A percentile compares a stretch with the other conserved stretches of the same genome.
These are phyloP conservation scores for Candida tammaniensis DNA, from an alignment of 805 yeast genomes.

Conservation along the genomic window DNA sequence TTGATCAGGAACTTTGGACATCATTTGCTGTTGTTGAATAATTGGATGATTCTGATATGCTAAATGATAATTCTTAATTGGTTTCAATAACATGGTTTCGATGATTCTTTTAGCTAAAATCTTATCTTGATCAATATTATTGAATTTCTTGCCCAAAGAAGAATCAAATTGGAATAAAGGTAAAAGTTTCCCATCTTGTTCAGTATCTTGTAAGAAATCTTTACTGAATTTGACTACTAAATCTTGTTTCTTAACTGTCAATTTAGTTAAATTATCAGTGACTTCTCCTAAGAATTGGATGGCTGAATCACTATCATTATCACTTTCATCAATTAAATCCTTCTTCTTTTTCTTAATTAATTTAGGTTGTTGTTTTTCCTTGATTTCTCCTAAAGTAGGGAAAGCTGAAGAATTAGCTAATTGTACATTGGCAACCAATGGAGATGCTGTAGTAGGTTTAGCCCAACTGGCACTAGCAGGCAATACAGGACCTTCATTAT, in stretches of 20 bases:
- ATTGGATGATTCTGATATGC: constrained; percentile 45
- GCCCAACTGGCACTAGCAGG: constrained; percentile 76
- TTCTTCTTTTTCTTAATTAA: constrained; percentile 30
- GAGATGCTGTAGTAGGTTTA: constrained; percentile 24
- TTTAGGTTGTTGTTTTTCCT: constrained; percentile 32
- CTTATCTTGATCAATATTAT: constrained; percentile 26
- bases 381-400: constrained; percentile 55
- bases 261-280: constrained; percentile 37
- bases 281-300: constrained; percentile 48
- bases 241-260: constrained; percentile 34
- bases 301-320: constrained; percentile 41
- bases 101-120: constrained; percentile 38
- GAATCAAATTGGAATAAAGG: constrained; percentile 52
- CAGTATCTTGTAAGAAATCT: constrained; percentile 14
- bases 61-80: constrained; percentile 43
- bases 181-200: constrained; percentile 20
- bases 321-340: constrained; percentile 46
- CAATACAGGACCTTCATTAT: constrained; percentile 42
- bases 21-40: constrained; percentile 29
- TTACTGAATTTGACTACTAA: constrained; percentile 36
- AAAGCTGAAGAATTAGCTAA: constrained; percentile 52
- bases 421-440: constrained; percentile 33
- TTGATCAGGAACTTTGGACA: constrained; percentile 33
- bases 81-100: constrained; percentile 38
- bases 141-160: constrained; percentile 27